These are phyloP conservation scores for Posidonia australis DNA, from an alignment of 106 monocot species.

Conservation along the genomic window DNA sequence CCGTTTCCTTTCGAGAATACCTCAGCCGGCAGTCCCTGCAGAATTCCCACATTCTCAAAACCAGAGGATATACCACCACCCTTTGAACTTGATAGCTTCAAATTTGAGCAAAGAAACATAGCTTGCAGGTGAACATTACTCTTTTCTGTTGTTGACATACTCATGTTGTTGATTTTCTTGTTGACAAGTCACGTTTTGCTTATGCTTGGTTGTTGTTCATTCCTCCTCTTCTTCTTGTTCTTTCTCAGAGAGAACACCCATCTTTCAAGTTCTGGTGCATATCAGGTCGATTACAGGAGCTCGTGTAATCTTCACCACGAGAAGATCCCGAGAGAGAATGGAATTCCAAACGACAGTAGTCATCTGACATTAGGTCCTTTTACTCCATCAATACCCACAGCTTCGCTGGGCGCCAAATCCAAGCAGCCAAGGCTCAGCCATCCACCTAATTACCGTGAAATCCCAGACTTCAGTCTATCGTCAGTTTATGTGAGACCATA, in stretches of 20 bases:
- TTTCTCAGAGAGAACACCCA: neutral
- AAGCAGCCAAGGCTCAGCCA: neutral
- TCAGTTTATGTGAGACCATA: neutral
- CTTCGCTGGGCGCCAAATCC: neutral
- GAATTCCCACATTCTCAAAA: neutral
- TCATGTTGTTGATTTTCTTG: too few species aligned
- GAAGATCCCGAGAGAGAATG: conserved; percentile 6
- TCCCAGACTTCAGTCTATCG: neutral
- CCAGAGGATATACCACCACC: neutral
- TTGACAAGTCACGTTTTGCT: too few species aligned
- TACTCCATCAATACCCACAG: neutral
- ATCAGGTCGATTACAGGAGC: conserved; percentile 4
- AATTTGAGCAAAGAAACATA: neutral
- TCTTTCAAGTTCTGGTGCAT: neutral
- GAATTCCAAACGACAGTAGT: conserved; percentile 14
- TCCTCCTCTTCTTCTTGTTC: neutral
- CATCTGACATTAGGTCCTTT: conserved; percentile 21
- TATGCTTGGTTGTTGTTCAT: neutral
- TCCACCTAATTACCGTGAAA: neutral
- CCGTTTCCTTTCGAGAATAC: conserved; percentile 14
- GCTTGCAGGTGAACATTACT: neutral
- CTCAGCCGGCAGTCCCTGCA: neutral
- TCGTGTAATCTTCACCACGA: neutral
- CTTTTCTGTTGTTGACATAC: too few species aligned
- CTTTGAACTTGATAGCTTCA: neutral